Evolutionary conservation across 495 filamentous ascomycete species (phyloP).

Genomic region (Hyaloscypha hepaticicola): DNA sequence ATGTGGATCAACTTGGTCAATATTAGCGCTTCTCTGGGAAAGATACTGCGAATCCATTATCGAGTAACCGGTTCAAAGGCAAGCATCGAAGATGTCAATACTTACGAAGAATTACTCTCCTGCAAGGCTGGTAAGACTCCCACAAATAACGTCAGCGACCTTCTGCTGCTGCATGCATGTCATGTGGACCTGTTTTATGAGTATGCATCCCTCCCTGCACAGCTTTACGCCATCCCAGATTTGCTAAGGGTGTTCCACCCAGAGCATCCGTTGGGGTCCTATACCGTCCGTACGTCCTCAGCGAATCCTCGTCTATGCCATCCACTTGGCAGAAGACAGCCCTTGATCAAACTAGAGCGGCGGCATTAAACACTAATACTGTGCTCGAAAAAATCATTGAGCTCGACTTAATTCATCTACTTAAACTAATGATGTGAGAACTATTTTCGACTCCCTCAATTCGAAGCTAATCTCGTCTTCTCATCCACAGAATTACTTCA

Average conservation of each 20-base stretch:
- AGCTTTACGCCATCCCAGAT: background rate
- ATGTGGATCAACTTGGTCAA: constrained; percentile 27
- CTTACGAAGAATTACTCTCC: constrained; percentile 13
- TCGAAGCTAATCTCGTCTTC: background rate
- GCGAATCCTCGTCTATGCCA: constrained; percentile 5
- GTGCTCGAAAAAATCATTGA: constrained; percentile 37
- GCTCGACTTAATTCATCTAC: constrained; percentile 34
- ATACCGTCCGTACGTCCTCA: constrained; percentile 25
- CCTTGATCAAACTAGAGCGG: constrained; percentile 30
- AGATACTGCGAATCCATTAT: constrained; percentile 23
- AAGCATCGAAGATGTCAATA: constrained; percentile 15
- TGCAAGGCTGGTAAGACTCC: background rate
- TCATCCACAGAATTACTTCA: constrained; percentile 35
- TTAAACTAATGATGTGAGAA: constrained; percentile 40
- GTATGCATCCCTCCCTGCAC: background rate
- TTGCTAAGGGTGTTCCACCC: background rate
- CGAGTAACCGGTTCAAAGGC: constrained; percentile 17
- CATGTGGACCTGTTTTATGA: constrained; percentile 24
- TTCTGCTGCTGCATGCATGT: constrained; percentile 13
- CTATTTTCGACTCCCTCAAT: background rate
- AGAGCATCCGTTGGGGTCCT: constrained; percentile 23
- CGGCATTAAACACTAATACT: constrained; percentile 38
- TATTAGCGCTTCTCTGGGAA: constrained; percentile 20
- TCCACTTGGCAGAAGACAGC: constrained; percentile 7
- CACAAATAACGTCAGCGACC: constrained; percentile 2